A percentile compares a stretch with the other conserved stretches of the same genome.
Conservation (phyloP, 257 asterid genomes). For the Solanum phureja region DNA sequence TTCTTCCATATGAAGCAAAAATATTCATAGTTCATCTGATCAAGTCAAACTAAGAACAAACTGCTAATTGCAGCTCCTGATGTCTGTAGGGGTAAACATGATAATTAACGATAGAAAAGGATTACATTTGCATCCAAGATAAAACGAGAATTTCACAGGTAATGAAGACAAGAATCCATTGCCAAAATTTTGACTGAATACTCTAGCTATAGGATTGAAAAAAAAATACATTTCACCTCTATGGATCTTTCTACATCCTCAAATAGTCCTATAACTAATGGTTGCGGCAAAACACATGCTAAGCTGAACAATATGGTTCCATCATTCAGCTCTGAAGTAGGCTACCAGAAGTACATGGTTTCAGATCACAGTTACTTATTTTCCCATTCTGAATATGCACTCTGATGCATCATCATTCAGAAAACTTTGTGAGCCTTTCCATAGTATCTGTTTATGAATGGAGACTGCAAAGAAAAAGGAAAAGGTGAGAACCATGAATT, state of each 20-base stretch:
- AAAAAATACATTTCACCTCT: background rate
- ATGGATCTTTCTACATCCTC: background rate
- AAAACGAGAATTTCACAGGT: background rate
- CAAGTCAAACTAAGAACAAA: background rate
- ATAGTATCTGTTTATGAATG: constrained; percentile 83
- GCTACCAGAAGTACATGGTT: background rate
- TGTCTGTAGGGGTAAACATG: background rate
- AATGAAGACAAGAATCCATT: background rate
- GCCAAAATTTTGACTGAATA: background rate
- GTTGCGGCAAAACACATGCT: background rate
- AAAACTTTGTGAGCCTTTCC: constrained; percentile 72
- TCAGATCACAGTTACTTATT: background rate
- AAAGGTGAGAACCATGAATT: background rate
- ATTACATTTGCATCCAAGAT: background rate
- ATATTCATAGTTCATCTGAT: background rate
- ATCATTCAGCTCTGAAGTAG: background rate
- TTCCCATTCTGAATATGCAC: background rate
- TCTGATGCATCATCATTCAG: constrained; percentile 8
- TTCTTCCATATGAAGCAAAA: background rate
- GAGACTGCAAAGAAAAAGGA: constrained; percentile 42
- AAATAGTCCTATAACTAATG: background rate
- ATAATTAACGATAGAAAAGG: background rate
- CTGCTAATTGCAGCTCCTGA: background rate
- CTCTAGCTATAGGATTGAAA: background rate
- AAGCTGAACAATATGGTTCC: background rate